Percentiles rank a stretch among this genome's conserved stretches.
Evolutionary conservation across 1,284 basidiomycete genomes (phyloP).

Genomic region (Rhodotorula sp.): DNA sequence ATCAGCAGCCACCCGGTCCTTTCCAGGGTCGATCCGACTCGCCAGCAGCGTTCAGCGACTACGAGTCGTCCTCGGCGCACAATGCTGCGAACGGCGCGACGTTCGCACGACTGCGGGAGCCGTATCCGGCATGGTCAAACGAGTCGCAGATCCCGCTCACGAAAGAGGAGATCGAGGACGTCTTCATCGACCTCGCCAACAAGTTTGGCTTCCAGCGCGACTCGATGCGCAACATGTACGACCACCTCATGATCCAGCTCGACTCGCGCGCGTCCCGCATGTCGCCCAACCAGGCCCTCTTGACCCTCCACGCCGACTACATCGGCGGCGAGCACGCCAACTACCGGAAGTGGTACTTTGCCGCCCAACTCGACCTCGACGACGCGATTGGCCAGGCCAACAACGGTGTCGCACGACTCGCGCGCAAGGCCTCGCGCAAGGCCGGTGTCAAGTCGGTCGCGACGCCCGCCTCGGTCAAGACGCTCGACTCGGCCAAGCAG

Average conservation of each 20-base stretch:
- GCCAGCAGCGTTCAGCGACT: constrained; percentile 36
- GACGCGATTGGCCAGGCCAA: constrained; percentile 92
- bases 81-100: constrained; percentile 10
- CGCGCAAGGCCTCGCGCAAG: constrained; percentile 53
- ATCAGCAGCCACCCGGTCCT: constrained; percentile 25
- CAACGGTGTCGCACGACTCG: constrained; percentile 75
- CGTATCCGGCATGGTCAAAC: constrained; percentile 88
- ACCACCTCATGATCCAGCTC: constrained; percentile 96
- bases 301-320: constrained; percentile 96
- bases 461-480: constrained; percentile 70
- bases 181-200: constrained; percentile 94
- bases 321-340: constrained; percentile 94
- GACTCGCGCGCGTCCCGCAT: constrained; percentile 96
- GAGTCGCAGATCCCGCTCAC: constrained; percentile 92
- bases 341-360: constrained; percentile 99
- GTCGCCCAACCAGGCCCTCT: constrained; percentile 90
- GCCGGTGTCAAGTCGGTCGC: constrained; percentile 54
- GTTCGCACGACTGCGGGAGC: constrained; percentile 57
- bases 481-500: constrained; percentile 78
- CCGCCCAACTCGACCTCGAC: constrained; percentile 96
- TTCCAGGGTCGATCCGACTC: constrained; percentile 38
- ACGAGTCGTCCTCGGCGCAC: constrained; percentile 29
- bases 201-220: constrained; percentile 98
- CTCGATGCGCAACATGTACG: constrained; percentile 69
- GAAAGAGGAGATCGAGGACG: constrained; percentile 99